Conservation (phyloP, 371 early-diverging fungal species). For the Mortierella sp. region DNA sequence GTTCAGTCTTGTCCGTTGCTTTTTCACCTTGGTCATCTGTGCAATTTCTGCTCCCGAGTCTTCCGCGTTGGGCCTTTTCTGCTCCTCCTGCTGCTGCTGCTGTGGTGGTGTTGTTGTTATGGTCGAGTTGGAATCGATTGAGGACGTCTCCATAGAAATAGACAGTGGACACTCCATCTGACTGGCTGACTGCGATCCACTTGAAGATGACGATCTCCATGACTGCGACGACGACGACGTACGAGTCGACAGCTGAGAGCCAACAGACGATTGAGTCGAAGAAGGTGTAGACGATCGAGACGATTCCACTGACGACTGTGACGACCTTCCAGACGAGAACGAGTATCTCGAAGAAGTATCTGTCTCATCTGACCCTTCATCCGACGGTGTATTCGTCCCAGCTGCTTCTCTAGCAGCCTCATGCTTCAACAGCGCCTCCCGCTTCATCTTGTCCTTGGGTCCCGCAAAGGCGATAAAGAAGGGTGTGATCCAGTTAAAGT, state of each 20-base stretch:
- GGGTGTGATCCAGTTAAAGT: slow-evolving; percentile 75
- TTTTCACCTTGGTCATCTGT: slow-evolving; percentile 4
- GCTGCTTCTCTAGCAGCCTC: neutral
- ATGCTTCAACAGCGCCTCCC: neutral
- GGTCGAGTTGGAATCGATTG: neutral
- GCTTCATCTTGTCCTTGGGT: slow-evolving; percentile 61
- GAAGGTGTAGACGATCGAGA: slow-evolving; percentile 20
- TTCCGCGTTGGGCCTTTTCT: neutral
- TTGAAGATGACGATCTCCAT: neutral
- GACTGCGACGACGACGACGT: no score
- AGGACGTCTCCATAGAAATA: neutral
- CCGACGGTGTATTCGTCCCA: neutral
- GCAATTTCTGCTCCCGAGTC: neutral
- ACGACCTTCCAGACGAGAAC: neutral
- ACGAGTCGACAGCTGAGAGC: neutral
- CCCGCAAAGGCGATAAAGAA: slow-evolving; percentile 74
- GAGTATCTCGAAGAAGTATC: neutral
- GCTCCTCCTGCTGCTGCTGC: neutral
- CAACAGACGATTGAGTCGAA: neutral
- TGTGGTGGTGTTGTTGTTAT: neutral
- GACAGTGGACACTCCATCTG: slow-evolving; percentile 7
- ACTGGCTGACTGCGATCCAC: neutral
- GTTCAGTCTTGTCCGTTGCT: slow-evolving; percentile 19
- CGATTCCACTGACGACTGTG: slow-evolving; percentile 3
- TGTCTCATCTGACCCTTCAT: neutral